These are phyloP conservation scores for Coniochaeta prunicola DNA, from an alignment of 2,329 filamentous ascomycete genomes.

Conservation along the genomic window DNA sequence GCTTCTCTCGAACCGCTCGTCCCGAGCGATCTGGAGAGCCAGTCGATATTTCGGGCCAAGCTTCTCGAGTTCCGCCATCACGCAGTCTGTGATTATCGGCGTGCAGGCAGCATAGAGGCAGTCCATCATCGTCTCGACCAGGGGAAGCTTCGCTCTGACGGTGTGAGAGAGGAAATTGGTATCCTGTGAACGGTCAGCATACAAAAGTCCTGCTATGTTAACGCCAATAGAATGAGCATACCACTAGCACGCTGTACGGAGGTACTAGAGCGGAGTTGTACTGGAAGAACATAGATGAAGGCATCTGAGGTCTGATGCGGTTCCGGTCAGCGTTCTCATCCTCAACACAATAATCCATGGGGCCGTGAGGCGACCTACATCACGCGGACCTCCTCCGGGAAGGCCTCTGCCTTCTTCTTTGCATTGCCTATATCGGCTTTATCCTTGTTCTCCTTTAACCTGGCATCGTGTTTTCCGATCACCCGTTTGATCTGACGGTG, in stretches of 20 bases:
- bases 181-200: constrained; percentile 27
- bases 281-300: constrained; percentile 79
- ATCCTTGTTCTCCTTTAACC: constrained; percentile 73
- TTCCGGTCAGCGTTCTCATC: constrained; percentile 4
- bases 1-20: constrained; percentile 80
- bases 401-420: constrained; percentile 46
- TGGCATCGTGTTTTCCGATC: constrained; percentile 72
- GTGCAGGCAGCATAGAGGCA: constrained; percentile 86
- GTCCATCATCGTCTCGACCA: constrained; percentile 87
- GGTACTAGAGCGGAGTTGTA: constrained; percentile 82
- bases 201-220: not conserved
- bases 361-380: constrained; percentile 50
- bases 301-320: constrained; percentile 58
- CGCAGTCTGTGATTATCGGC: constrained; percentile 73
- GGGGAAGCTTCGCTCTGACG: constrained; percentile 81
- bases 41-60: constrained; percentile 83
- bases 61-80: constrained; percentile 72
- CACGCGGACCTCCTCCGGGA: constrained; percentile 63
- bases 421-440: constrained; percentile 48
- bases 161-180: constrained; percentile 91
- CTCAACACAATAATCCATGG: constrained; percentile 1
- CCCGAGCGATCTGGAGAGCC: constrained; percentile 76
- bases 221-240: constrained; percentile 1
- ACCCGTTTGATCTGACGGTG: constrained; percentile 62
- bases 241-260: constrained; percentile 72